Evolutionary conservation across 1,284 basidiomycete genomes (phyloP).

Genomic region (Xerocomus subilludens): DNA sequence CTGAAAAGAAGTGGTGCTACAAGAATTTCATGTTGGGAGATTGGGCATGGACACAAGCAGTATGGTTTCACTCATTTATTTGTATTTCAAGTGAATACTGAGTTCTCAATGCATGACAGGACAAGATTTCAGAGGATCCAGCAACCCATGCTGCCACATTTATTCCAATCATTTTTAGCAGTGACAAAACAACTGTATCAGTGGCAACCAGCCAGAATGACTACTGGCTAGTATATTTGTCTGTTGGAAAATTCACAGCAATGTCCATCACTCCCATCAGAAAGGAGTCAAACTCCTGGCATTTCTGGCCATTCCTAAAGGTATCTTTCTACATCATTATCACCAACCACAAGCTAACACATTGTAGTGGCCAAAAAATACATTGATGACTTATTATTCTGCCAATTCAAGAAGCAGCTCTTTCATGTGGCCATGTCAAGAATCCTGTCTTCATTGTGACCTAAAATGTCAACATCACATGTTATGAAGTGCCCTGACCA

Average conservation of each 20-base stretch:
- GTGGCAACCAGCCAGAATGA: conserved; percentile 26
- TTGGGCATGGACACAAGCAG: conserved; percentile 28
- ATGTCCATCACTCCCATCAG: conserved; percentile 11
- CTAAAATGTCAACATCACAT: conserved; percentile 31
- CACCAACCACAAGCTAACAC: no score
- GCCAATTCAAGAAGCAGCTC: conserved; percentile 35
- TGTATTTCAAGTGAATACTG: no score
- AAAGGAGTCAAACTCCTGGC: conserved; percentile 20
- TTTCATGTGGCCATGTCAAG: conserved; percentile 28
- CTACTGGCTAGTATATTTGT: conserved; percentile 36
- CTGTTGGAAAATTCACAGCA: conserved; percentile 34
- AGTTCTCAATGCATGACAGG: no score
- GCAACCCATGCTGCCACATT: conserved; percentile 13
- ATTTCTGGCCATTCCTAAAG: conserved; percentile 33
- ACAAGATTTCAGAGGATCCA: conserved; percentile 16
- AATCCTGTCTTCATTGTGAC: conserved; percentile 29
- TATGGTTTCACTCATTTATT: no score
- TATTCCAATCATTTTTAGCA: conserved; percentile 31
- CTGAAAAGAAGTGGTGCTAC: conserved; percentile 9
- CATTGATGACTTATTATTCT: conserved; percentile 21
- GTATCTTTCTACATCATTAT: no score
- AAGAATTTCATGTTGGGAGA: conserved; percentile 39
- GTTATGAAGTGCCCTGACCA: conserved; percentile 31
- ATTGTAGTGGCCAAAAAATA: conserved; percentile 22
- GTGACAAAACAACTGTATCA: conserved; percentile 31